Evolutionary conservation across 257 asterid genomes (phyloP), one percentile per base, ranked within the genome.

Genomic region (Solanum raphanifolium): DNA sequence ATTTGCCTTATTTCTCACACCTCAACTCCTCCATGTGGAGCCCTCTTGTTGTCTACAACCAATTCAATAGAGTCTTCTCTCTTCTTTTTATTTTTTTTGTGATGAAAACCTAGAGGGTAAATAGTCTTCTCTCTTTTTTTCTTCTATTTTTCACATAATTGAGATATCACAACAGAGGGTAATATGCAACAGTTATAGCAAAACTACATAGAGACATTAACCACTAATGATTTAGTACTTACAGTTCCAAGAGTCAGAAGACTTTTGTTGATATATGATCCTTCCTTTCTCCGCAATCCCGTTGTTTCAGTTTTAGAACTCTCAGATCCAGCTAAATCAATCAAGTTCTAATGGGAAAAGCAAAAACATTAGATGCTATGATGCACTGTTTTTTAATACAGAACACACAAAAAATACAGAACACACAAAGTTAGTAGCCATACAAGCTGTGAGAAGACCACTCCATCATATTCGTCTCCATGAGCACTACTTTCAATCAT

Each of bases 211-310:
- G 35, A 41, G 52, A 41, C n/a, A 41, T 78, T 55, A 46, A 34
- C 35, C 32, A 27, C 29, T 43, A 43, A 86, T 79, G 79, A 52
- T 31, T 12, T 76, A 81, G 81, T 85, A 89, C 99, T 95, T 89
- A 96, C 99, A 83, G 99, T 95, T 92, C 99, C 99, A 88, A 96
- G 98, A 68, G 99, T 96, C 68, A 96, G 94, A 92, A 96, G 98
- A 93, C 99, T 96, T 93, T 96, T 96, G 88, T 96, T 96, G 85
- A 96, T 95, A 91, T 96, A 96, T 39, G 99, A 94, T 91, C 99
- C 99, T 93, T 96, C 99, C 92, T 96, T 96, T 93, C 99, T 93
- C 90, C 98, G 92, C 90, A 96, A 84, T 76, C 99, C 99, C 71
- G 97, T 96, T 25, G 99, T 95, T 94, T 95, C 99, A 87, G 98